Evolutionary conservation across 106 monocot species (phyloP), one percentile per base, ranked within the genome.

Genomic region (Allium sativum): DNA sequence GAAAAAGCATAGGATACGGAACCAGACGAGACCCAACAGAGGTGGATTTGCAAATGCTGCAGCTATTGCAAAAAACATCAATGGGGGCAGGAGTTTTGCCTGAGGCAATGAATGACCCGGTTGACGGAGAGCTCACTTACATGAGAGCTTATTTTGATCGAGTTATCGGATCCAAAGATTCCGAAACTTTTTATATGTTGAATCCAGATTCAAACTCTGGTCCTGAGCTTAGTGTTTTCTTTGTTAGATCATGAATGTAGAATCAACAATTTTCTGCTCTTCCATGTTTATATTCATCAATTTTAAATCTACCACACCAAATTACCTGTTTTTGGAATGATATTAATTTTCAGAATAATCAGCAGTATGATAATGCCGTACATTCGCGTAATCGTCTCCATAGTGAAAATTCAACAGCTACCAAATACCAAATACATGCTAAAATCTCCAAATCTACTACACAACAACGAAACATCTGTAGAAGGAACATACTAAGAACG

Each of bases 51-150:
- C 53, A 50, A 42, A 72, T 91, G 3, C 82, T 98, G 87, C 79
- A 80, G 79, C 70, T 88, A 45, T 74, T 98, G 40, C 78, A 82
- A 14, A 84, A 82, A 0, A 77, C 79, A 40, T 96, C 95, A 15
- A 81, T 91, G 82, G 96, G 96, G 43, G 96, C 96, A 68, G 91
- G 95, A 11, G 95, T 96, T 21, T 80, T 96, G 6, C 95, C 95
- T 1, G 56, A 50, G 22, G 72, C 69, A 40, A 62, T 59, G 45
- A 64, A 70, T 8, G 67, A 79, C 47, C 67, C 82, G 3, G 42
- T n/a, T 19, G 84, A 84, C 61, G 96, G 87, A 40, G 96, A 98
- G 78, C 70, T 98, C 12, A 87, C 91, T 4, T 98, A 98, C 67
- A 87, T 98, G 96, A 67, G 96, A 7, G 77, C 87, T 10, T 75